phyloP scores from a whole-genome alignment of 129 eudicot genomes.

The Daucus carota region DNA sequence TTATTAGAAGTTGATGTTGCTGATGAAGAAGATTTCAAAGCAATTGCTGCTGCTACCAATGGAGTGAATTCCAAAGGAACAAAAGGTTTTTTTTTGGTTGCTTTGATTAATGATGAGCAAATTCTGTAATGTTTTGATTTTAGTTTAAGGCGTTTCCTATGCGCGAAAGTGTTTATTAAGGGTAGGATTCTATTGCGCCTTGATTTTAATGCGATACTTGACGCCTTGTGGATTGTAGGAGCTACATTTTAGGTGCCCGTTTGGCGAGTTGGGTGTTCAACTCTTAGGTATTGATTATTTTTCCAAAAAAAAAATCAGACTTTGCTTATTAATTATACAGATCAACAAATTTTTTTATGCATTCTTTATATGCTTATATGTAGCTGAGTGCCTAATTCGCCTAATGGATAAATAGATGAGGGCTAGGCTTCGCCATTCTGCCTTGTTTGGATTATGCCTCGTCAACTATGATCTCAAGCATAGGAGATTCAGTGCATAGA shows the following conservation, averaged over 20 bases:
- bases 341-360: too few species aligned
- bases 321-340: too few species aligned
- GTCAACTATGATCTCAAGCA: not conserved
- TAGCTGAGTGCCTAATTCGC: not conserved
- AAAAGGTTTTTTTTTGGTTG: conserved; percentile 13
- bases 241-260: too few species aligned
- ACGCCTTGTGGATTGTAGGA: not conserved
- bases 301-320: not conserved
- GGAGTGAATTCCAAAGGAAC: conserved; percentile 25
- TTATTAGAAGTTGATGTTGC: conserved; percentile 49
- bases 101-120: not conserved
- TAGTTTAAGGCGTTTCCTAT: not conserved
- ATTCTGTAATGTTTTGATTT: not conserved
- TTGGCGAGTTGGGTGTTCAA: not conserved
- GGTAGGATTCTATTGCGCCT: not conserved
- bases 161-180: not conserved
- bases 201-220: not conserved
- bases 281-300: not conserved
- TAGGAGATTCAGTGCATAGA: not conserved
- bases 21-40: conserved; percentile 26
- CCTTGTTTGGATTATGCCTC: not conserved
- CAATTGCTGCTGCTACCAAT: conserved; percentile 19
- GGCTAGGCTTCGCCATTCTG: too few species aligned
- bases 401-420: not conserved
- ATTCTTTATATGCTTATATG: not conserved